Evolutionary conservation across 1,139 yeast genomes (phyloP).

Genomic region (Candida gigantensis): DNA sequence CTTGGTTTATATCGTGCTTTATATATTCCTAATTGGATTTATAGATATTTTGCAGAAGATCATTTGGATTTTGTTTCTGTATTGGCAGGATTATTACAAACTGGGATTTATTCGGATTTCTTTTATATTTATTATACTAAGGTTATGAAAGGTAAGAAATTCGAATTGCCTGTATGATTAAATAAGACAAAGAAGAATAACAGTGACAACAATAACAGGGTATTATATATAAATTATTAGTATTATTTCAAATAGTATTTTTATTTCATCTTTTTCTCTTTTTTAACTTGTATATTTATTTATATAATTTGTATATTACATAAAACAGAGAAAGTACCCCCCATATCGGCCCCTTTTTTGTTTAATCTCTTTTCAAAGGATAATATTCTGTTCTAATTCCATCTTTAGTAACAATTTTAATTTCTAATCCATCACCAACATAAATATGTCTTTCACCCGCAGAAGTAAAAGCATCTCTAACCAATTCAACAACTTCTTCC

Average conservation of each 20-base stretch:
- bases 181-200: too few relatives aligned
- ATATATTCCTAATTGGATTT: slow-evolving; percentile 93
- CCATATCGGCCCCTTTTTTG: not conserved
- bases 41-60: slow-evolving; percentile 72
- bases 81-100: slow-evolving; percentile 81
- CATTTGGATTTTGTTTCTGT: slow-evolving; percentile 73
- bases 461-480: slow-evolving; percentile 89
- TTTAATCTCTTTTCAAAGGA: slow-evolving; percentile 85
- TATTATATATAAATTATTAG: too few relatives aligned
- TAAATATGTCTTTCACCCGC: slow-evolving; percentile 98
- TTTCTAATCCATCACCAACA: slow-evolving; percentile 95
- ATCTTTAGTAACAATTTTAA: slow-evolving; percentile 86
- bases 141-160: slow-evolving; percentile 80
- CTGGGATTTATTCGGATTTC: slow-evolving; percentile 88
- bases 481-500: slow-evolving; percentile 84
- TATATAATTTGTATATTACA: not conserved
- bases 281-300: not conserved
- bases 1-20: slow-evolving; percentile 86
- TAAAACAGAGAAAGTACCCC: not conserved
- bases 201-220: too few relatives aligned
- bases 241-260: too few relatives aligned
- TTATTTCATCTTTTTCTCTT: not conserved
- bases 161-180: slow-evolving; percentile 69
- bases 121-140: slow-evolving; percentile 82
- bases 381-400: slow-evolving; percentile 83